Evolutionary conservation across 2,329 filamentous ascomycete genomes (phyloP).

Genomic region (Tolypocladium tropicale): DNA sequence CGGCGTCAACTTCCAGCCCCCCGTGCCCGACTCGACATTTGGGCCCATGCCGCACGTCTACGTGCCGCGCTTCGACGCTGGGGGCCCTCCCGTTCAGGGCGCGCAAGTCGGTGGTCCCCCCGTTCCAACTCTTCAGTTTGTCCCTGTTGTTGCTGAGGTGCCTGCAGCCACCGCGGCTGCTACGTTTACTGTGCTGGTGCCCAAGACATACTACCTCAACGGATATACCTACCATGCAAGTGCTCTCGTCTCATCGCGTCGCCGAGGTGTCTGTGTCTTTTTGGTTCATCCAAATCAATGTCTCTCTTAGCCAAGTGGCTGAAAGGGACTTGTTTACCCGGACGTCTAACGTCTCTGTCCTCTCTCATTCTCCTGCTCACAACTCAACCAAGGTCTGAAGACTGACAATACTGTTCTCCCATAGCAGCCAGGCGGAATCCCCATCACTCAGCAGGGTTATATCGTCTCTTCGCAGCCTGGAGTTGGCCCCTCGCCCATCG

Average conservation of each 20-base stretch:
- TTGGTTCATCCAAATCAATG: background rate
- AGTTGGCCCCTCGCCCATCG: conserved; percentile 15
- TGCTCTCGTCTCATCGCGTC: conserved; percentile 8
- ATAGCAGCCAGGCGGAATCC: conserved; percentile 20
- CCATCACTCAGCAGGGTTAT: conserved; percentile 18
- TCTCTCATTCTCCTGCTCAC: background rate
- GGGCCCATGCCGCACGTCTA: conserved; percentile 47
- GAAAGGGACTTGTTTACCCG: background rate
- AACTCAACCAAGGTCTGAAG: background rate
- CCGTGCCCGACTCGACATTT: conserved; percentile 45
- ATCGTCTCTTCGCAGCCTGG: conserved; percentile 23
- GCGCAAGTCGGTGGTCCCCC: conserved; percentile 23
- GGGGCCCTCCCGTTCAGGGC: conserved; percentile 8
- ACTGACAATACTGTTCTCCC: conserved; percentile 6
- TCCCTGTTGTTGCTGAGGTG: conserved; percentile 9
- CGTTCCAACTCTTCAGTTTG: conserved; percentile 1
- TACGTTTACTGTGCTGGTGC: conserved; percentile 18
- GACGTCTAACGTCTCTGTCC: background rate
- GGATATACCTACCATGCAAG: conserved; percentile 30
- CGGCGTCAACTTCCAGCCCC: conserved; percentile 46
- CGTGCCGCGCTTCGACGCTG: conserved; percentile 39
- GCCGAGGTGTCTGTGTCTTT: conserved; percentile 6
- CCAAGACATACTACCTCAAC: conserved; percentile 21
- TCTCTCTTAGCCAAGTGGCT: background rate
- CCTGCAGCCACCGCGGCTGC: conserved; percentile 11